Evolutionary conservation across 208 protist genomes (phyloP).

Genomic region (Leishmania tarentolae): DNA sequence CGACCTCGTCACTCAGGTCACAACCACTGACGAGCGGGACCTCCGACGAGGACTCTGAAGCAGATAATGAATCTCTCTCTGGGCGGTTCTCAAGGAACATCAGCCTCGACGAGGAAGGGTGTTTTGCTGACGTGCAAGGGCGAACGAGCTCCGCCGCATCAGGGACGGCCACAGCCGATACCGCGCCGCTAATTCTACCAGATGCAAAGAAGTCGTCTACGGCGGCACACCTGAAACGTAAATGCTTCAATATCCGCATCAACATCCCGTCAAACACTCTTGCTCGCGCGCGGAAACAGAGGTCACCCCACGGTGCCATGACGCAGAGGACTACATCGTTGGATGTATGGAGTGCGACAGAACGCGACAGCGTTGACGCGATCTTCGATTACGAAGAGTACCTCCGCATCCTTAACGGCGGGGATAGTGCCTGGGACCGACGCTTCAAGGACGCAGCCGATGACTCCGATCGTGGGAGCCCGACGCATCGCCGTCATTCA

Average conservation of each 20-base stretch:
- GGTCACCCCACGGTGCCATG: not conserved
- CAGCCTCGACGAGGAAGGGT: not conserved
- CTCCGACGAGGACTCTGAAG: not conserved
- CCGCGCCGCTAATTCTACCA: not conserved
- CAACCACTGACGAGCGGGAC: not conserved
- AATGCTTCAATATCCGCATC: slow-evolving; percentile 16
- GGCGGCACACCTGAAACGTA: not conserved
- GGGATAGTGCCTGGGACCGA: slow-evolving; percentile 7
- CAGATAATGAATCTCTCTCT: not conserved
- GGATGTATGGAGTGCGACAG: slow-evolving; percentile 1
- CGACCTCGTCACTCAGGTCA: not conserved
- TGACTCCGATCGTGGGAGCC: not conserved
- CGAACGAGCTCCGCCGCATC: not conserved
- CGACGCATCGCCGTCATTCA: not conserved
- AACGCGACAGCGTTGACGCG: slow-evolving; percentile 59
- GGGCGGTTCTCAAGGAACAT: not conserved
- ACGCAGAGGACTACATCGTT: slow-evolving; percentile 1
- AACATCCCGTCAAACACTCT: not conserved
- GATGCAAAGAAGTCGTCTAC: not conserved
- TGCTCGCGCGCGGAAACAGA: not conserved
- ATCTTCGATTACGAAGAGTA: slow-evolving; percentile 86
- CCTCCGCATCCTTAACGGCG: slow-evolving; percentile 35
- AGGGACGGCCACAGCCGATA: not conserved
- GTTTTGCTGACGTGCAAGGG: not conserved
- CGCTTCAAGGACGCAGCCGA: slow-evolving; percentile 11